phyloP scores from a whole-genome alignment of 129 eudicot genomes.

The Artemisia argyi region DNA sequence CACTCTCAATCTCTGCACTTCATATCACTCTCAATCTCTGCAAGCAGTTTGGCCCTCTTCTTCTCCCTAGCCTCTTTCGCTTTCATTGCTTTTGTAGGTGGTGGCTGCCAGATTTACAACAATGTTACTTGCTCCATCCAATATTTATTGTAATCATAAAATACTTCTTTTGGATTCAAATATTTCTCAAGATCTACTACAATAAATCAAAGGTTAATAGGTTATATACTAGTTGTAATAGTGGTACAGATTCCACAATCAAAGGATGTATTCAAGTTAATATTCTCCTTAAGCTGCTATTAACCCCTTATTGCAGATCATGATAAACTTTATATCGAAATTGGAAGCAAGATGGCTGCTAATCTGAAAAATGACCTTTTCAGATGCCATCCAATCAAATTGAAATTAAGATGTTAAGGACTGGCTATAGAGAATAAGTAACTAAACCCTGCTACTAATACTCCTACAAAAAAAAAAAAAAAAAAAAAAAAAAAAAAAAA shows the following conservation, averaged over 20 bases:
- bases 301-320: background rate
- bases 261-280: background rate
- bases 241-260: background rate
- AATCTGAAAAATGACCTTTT: no score
- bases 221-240: no score
- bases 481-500: no score
- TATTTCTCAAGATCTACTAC: background rate
- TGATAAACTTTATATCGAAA: background rate
- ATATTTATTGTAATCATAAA: background rate
- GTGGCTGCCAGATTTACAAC: background rate
- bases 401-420: background rate
- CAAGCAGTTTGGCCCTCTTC: constrained; percentile 7
- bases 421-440: background rate
- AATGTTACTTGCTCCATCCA: background rate
- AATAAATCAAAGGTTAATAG: no score
- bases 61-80: background rate
- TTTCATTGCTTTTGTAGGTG: constrained; percentile 8
- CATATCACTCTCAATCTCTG: background rate
- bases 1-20: background rate
- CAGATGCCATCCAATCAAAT: no score
- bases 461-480: background rate
- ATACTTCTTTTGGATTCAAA: background rate
- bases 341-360: no score
- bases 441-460: background rate
- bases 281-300: background rate